phyloP scores from a whole-genome alignment of 495 filamentous ascomycete species.

The Tuber borchii region DNA sequence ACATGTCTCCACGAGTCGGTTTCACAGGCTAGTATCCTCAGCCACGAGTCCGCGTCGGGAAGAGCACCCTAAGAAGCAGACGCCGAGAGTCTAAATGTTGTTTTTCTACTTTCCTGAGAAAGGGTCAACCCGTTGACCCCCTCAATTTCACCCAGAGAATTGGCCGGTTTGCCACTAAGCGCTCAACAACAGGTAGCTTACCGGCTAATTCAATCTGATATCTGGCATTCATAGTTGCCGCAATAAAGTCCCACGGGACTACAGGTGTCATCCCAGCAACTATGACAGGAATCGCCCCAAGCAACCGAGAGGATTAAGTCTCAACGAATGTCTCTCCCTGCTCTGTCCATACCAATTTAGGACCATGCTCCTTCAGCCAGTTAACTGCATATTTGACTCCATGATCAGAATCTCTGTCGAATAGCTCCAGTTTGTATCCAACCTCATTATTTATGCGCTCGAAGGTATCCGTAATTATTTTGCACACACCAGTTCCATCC shows the following conservation, averaged over 20 bases:
- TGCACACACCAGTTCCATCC: constrained; percentile 89
- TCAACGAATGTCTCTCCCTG: constrained; percentile 82
- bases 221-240: constrained; percentile 87
- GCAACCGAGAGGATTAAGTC: constrained; percentile 91
- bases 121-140: constrained; percentile 70
- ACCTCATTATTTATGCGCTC: constrained; percentile 83
- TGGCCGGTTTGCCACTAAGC: constrained; percentile 82
- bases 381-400: too few relatives aligned
- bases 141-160: constrained; percentile 56
- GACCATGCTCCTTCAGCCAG: constrained; percentile 90
- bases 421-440: constrained; percentile 96
- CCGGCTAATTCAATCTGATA: constrained; percentile 83
- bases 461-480: constrained; percentile 85
- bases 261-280: constrained; percentile 92
- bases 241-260: constrained; percentile 95
- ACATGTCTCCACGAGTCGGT: constrained; percentile 86
- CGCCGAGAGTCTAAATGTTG: constrained; percentile 70
- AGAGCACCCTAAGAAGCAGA: constrained; percentile 59
- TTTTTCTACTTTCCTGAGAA: constrained; percentile 64
- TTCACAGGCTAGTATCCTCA: constrained; percentile 78
- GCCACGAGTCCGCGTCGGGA: constrained; percentile 72
- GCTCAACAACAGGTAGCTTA: constrained; percentile 66
- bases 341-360: constrained; percentile 77
- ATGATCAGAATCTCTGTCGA: too few relatives aligned
- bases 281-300: constrained; percentile 84